These are phyloP conservation scores for Mercurialis annua DNA, from an alignment of 345 rosid species.

Conservation along the genomic window DNA sequence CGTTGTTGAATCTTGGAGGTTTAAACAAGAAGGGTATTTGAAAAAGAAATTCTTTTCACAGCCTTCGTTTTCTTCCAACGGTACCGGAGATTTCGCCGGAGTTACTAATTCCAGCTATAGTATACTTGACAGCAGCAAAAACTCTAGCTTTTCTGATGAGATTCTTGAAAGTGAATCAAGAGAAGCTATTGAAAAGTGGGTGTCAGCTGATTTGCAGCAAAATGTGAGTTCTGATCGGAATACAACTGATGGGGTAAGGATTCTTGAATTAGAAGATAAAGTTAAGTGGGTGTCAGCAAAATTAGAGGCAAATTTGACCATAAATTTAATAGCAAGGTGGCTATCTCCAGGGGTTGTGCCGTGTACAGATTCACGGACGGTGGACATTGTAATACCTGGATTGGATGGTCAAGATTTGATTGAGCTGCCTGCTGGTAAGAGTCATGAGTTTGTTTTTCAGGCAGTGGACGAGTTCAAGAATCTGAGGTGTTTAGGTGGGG, in stretches of 20 bases:
- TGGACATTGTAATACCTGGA: slow-evolving; percentile 48
- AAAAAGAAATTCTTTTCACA: slow-evolving; percentile 7
- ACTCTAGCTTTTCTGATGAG: slow-evolving; percentile 14
- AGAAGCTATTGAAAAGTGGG: slow-evolving; percentile 37
- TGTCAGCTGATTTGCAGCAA: slow-evolving; percentile 40
- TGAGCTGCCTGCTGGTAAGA: slow-evolving; percentile 58
- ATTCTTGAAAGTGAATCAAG: slow-evolving; percentile 1
- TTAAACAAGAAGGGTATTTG: slow-evolving; percentile 34
- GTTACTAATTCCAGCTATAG: background rate
- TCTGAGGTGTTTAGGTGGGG: slow-evolving; percentile 71
- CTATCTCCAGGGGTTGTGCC: slow-evolving; percentile 61
- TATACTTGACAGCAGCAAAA: background rate
- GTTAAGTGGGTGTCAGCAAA: slow-evolving; percentile 52
- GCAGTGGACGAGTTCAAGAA: slow-evolving; percentile 55
- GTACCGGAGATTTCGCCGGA: background rate
- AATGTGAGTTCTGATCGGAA: slow-evolving; percentile 9
- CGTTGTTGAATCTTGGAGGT: slow-evolving; percentile 58
- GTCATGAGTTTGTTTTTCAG: slow-evolving; percentile 59
- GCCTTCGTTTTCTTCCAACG: slow-evolving; percentile 1
- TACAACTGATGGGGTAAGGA: slow-evolving; percentile 15
- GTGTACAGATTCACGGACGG: slow-evolving; percentile 58
- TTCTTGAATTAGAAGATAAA: slow-evolving; percentile 3
- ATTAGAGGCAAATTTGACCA: slow-evolving; percentile 46
- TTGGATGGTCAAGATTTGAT: slow-evolving; percentile 49
- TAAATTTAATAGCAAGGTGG: slow-evolving; percentile 54